These are phyloP conservation scores for Daldinia vernicosa DNA, from an alignment of 495 filamentous ascomycete genomes.

Conservation along the genomic window DNA sequence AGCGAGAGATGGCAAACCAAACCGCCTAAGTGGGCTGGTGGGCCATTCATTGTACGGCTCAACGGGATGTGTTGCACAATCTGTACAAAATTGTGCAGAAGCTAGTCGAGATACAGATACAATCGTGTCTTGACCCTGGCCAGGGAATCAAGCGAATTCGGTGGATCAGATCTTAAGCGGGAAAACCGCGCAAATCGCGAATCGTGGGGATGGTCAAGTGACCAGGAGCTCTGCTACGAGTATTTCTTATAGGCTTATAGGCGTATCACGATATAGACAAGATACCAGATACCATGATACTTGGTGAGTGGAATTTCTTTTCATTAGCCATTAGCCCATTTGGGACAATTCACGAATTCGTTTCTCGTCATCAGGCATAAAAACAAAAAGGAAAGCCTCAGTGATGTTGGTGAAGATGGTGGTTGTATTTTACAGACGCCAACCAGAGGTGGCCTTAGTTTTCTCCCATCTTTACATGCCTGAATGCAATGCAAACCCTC, in stretches of 20 bases:
- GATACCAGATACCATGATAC: neutral
- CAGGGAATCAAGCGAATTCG: neutral
- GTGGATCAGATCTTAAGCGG: slow-evolving; percentile 18
- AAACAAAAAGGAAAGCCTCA: slow-evolving; percentile 9
- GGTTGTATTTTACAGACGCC: slow-evolving; percentile 40
- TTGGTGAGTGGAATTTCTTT: slow-evolving; percentile 22
- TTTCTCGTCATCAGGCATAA: neutral
- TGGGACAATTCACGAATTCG: neutral
- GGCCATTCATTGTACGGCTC: slow-evolving; percentile 1
- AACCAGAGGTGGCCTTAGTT: slow-evolving; percentile 24
- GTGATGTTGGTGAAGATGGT: slow-evolving; percentile 32
- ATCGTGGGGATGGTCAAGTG: slow-evolving; percentile 21
- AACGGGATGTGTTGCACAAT: slow-evolving; percentile 13
- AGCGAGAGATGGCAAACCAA: slow-evolving; percentile 14
- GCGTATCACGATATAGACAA: neutral
- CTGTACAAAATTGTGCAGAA: slow-evolving; percentile 26
- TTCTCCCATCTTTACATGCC: slow-evolving; percentile 39
- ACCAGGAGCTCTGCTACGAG: neutral
- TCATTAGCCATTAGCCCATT: neutral
- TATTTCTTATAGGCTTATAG: neutral
- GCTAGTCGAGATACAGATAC: neutral
- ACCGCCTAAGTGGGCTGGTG: slow-evolving; percentile 31
- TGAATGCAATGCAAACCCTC: slow-evolving; percentile 41
- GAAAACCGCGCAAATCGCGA: slow-evolving; percentile 39
- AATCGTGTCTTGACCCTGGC: neutral